Evolutionary conservation across 2,329 filamentous ascomycete genomes (phyloP).

Genomic region (Diaporthe capsici): DNA sequence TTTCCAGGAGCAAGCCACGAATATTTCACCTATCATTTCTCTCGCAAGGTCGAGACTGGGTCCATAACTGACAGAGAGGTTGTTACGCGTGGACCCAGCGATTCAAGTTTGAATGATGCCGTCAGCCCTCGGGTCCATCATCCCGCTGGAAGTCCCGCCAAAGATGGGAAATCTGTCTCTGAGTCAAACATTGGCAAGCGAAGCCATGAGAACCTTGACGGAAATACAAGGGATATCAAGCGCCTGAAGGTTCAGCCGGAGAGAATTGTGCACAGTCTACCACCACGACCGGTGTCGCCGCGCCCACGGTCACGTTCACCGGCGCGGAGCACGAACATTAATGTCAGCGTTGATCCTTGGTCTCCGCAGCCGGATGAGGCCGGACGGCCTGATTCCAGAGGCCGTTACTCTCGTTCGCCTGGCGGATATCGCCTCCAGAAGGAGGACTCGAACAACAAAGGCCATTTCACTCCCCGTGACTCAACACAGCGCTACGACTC

Average conservation of each 20-base stretch:
- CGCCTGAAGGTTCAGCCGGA: conserved; percentile 22
- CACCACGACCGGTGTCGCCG: conserved; percentile 26
- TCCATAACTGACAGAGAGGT: conserved; percentile 32
- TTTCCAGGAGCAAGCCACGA: conserved; percentile 46
- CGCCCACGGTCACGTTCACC: conserved; percentile 35
- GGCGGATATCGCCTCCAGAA: conserved; percentile 35
- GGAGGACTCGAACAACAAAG: conserved; percentile 18
- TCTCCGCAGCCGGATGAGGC: conserved; percentile 34
- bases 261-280: conserved; percentile 20
- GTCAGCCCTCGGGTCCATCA: conserved; percentile 15
- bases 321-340: not conserved
- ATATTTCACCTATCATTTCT: conserved; percentile 46
- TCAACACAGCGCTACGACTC: conserved; percentile 41
- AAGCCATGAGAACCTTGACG: not conserved
- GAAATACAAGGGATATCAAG: conserved; percentile 34
- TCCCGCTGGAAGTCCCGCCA: not conserved
- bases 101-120: conserved; percentile 28
- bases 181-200: conserved; percentile 26
- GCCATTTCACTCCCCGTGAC: conserved; percentile 28
- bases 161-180: not conserved
- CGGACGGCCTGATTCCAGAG: conserved; percentile 35
- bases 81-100: conserved; percentile 34
- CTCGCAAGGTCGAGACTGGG: conserved; percentile 21
- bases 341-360: conserved; percentile 30
- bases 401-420: conserved; percentile 34